Conservation (phyloP, 2,329 filamentous ascomycete species). For the Neofusicoccum sp. region DNA sequence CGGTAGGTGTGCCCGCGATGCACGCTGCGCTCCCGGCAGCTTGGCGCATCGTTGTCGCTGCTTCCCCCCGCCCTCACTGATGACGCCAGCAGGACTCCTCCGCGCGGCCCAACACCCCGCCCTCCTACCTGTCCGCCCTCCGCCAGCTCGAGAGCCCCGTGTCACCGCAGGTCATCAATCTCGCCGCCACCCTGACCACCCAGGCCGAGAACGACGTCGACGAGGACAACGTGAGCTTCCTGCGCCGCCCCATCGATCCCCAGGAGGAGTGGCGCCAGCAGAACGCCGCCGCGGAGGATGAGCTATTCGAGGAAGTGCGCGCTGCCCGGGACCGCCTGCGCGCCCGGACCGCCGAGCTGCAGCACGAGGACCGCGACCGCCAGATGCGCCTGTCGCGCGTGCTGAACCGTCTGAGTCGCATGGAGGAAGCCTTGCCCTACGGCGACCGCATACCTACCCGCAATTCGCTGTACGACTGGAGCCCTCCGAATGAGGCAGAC, state of each 20-base stretch:
- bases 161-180: constrained; percentile 44
- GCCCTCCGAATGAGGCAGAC: constrained; percentile 47
- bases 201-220: constrained; percentile 49
- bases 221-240: constrained; percentile 55
- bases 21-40: constrained; percentile 12
- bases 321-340: constrained; percentile 25
- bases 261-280: constrained; percentile 37
- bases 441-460: constrained; percentile 56
- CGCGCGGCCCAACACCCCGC: constrained; percentile 30
- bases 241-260: constrained; percentile 47
- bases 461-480: constrained; percentile 64
- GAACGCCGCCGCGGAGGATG: constrained; percentile 27
- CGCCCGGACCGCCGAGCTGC: constrained; percentile 26
- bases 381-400: constrained; percentile 47
- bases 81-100: constrained; percentile 12
- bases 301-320: constrained; percentile 21
- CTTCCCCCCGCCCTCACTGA: constrained; percentile 18
- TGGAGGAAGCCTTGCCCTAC: constrained; percentile 52
- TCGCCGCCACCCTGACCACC: constrained; percentile 53
- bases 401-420: constrained; percentile 49
- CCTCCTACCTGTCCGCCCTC: constrained; percentile 51
- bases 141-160: constrained; percentile 52
- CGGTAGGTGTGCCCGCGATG: constrained; percentile 25
- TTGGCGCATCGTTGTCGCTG: constrained; percentile 14
- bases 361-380: constrained; percentile 43